phyloP scores from a whole-genome alignment of 2,329 filamentous ascomycete genomes.

The Aspergillus chevalieri region DNA sequence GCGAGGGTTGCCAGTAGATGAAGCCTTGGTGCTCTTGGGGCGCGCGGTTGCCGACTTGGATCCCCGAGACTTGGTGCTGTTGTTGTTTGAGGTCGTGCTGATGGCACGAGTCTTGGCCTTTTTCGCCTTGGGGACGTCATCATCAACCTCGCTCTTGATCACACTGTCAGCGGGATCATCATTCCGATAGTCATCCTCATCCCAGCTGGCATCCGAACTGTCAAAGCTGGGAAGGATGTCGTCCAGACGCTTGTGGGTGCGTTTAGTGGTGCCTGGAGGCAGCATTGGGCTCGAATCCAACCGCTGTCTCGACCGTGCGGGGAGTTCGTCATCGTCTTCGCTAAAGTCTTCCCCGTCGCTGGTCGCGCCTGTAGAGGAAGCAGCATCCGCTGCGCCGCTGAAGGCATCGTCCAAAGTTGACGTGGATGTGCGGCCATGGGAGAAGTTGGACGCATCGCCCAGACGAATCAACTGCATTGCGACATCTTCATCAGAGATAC shows the following conservation, averaged over 20 bases:
- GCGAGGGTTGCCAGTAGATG: constrained; percentile 26
- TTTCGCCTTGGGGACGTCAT: constrained; percentile 40
- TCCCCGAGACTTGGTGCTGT: constrained; percentile 17
- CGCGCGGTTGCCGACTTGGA: constrained; percentile 24
- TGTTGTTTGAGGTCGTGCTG: constrained; percentile 21
- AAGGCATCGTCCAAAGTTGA: constrained; percentile 92
- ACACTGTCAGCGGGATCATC: constrained; percentile 47
- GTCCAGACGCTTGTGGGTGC: constrained; percentile 44
- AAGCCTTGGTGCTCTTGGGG: constrained; percentile 31
- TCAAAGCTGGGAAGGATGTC: constrained; percentile 53
- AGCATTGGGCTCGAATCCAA: constrained; percentile 38
- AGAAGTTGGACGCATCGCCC: constrained; percentile 88
- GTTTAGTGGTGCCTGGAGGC: constrained; percentile 41
- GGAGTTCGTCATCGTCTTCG: constrained; percentile 56
- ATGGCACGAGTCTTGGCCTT: constrained; percentile 48
- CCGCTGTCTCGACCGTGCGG: constrained; percentile 38
- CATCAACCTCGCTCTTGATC: constrained; percentile 52
- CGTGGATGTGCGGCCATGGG: constrained; percentile 84
- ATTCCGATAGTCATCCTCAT: constrained; percentile 50
- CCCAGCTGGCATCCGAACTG: constrained; percentile 56
- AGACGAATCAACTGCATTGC: constrained; percentile 95
- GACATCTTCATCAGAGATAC: constrained; percentile 96
- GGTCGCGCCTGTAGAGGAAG: constrained; percentile 78
- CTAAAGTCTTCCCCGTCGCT: constrained; percentile 63
- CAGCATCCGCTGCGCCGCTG: constrained; percentile 77